Conservation (phyloP, 306 rosid genomes). For the Amphicarpaea edgeworthii region DNA sequence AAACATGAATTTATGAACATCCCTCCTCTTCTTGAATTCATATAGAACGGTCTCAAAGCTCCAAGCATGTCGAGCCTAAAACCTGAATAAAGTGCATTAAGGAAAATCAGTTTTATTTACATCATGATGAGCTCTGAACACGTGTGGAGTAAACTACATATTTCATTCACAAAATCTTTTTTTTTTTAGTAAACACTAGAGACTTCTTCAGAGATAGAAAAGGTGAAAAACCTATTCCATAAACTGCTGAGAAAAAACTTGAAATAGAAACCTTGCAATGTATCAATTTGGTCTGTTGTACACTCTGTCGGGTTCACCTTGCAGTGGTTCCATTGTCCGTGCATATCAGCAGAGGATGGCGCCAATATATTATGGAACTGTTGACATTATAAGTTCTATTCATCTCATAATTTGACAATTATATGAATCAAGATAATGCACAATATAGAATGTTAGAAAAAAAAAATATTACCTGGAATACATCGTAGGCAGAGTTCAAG, state of each 20-base stretch:
- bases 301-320: constrained; percentile 71
- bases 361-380: constrained; percentile 83
- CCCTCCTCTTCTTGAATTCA: constrained; percentile 74
- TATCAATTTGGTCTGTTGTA: constrained; percentile 55
- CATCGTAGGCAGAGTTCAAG: constrained; percentile 83
- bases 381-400: constrained; percentile 35
- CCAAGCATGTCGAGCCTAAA: constrained; percentile 75
- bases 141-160: not conserved
- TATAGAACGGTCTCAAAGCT: constrained; percentile 55
- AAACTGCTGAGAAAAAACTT: constrained; percentile 17
- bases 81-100: constrained; percentile 50
- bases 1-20: constrained; percentile 92
- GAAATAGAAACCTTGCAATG: constrained; percentile 73
- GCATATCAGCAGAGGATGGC: constrained; percentile 83
- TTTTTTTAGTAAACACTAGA: not conserved
- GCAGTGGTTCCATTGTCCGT: constrained; percentile 85
- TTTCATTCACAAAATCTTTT: constrained; percentile 12
- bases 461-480: constrained; percentile 62
- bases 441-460: constrained; percentile 22
- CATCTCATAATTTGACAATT: constrained; percentile 15
- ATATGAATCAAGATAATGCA: constrained; percentile 15
- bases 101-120: constrained; percentile 31
- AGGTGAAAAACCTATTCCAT: not conserved
- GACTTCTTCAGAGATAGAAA: constrained; percentile 3
- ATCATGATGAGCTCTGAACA: constrained; percentile 8